These are phyloP conservation scores for Podospora appendiculata DNA, from an alignment of 495 filamentous ascomycete genomes.

Conservation along the genomic window DNA sequence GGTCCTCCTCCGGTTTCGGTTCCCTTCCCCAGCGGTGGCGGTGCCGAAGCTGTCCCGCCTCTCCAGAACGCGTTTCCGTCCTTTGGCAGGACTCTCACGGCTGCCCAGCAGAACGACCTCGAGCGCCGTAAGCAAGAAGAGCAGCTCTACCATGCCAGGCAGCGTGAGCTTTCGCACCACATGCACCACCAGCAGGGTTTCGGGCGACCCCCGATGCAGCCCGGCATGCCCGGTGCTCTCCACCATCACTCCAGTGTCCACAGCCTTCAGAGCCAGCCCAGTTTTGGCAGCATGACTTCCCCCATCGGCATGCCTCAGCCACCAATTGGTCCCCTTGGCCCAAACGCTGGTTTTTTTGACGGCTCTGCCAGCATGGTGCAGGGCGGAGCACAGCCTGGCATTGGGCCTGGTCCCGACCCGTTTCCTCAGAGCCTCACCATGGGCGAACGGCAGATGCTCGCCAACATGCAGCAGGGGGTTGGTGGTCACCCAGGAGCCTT, in stretches of 20 bases:
- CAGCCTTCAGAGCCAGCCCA: slow-evolving; percentile 92
- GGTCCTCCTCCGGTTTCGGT: slow-evolving; percentile 51
- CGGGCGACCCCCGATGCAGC: slow-evolving; percentile 47
- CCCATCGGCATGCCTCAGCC: slow-evolving; percentile 69
- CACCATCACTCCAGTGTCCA: slow-evolving; percentile 93
- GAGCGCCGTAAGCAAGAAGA: slow-evolving; percentile 97
- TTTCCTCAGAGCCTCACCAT: slow-evolving; percentile 41
- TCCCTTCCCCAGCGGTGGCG: slow-evolving; percentile 37
- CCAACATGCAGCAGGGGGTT: slow-evolving; percentile 27
- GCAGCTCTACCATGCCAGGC: slow-evolving; percentile 89
- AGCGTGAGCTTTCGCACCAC: slow-evolving; percentile 79
- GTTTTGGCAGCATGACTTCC: slow-evolving; percentile 87
- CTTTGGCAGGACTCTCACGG: slow-evolving; percentile 95
- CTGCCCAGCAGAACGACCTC: slow-evolving; percentile 94
- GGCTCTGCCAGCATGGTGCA: slow-evolving; percentile 23
- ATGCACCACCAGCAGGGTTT: slow-evolving; percentile 70
- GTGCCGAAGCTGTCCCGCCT: slow-evolving; percentile 76
- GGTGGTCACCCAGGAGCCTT: slow-evolving; percentile 1
- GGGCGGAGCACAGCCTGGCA: slow-evolving; percentile 9
- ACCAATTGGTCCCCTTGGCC: slow-evolving; percentile 52
- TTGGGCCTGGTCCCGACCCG: slow-evolving; percentile 27
- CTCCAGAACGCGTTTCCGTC: slow-evolving; percentile 91
- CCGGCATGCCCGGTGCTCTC: slow-evolving; percentile 59
- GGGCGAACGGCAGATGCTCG: slow-evolving; percentile 32
- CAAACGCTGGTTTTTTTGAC: slow-evolving; percentile 61